Conservation (phyloP, 2,329 filamentous ascomycete genomes). For the Epichloe hybrida region DNA sequence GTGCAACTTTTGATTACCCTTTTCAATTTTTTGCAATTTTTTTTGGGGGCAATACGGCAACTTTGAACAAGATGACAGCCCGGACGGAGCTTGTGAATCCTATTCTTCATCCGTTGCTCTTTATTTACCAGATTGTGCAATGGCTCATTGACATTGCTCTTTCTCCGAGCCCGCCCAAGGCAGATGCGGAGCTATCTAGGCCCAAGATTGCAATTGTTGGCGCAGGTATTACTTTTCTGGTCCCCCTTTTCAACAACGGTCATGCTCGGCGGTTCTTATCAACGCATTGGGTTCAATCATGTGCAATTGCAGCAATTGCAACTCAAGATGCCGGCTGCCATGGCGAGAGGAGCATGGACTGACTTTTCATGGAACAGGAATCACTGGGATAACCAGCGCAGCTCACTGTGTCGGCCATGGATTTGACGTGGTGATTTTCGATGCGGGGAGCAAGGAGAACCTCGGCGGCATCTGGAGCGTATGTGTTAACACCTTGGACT, state of each 20-base stretch:
- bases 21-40: not conserved
- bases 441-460: conserved; percentile 50
- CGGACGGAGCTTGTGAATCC: conserved; percentile 23
- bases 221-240: conserved; percentile 44
- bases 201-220: conserved; percentile 59
- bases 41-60: not conserved
- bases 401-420: conserved; percentile 77
- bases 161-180: conserved; percentile 54
- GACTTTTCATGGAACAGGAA: conserved; percentile 32
- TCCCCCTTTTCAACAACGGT: not conserved
- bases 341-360: no score
- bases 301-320: no score
- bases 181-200: conserved; percentile 39
- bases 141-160: conserved; percentile 50
- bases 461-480: conserved; percentile 74
- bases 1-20: no score
- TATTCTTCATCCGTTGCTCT: conserved; percentile 40
- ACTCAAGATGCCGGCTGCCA: no score
- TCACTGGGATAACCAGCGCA: conserved; percentile 66
- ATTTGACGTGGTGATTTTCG: conserved; percentile 70
- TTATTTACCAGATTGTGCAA: conserved; percentile 53
- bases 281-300: not conserved
- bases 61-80: conserved; percentile 17
- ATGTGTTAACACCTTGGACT: conserved; percentile 14
- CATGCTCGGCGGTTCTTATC: not conserved